These are phyloP conservation scores for Tillandsia fasciculata DNA, from an alignment of 176 grass and related monocot genomes.

Conservation along the genomic window DNA sequence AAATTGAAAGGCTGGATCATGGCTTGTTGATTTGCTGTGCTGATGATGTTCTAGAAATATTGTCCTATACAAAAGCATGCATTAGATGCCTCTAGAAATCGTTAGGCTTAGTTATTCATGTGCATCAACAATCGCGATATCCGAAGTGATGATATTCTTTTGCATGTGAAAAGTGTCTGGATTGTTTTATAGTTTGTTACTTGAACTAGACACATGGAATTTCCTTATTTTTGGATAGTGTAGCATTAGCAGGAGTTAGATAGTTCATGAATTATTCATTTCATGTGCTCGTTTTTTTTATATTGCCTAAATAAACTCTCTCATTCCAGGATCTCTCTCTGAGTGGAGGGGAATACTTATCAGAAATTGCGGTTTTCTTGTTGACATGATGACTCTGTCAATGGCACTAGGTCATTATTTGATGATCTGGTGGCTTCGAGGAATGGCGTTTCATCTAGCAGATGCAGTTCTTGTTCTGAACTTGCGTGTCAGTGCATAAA, in stretches of 20 bases:
- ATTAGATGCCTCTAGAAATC: too few relatives aligned
- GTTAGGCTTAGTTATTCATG: too few relatives aligned
- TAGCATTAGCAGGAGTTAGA: neutral
- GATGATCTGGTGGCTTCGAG: slow-evolving; percentile 89
- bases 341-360: slow-evolving; percentile 76
- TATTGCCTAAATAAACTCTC: slow-evolving; percentile 7
- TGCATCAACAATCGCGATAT: too few relatives aligned
- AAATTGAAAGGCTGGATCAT: neutral
- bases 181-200: too few relatives aligned
- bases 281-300: neutral
- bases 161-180: too few relatives aligned
- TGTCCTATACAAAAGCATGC: neutral
- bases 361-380: slow-evolving; percentile 79
- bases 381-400: slow-evolving; percentile 62
- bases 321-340: slow-evolving; percentile 69
- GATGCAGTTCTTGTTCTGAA: slow-evolving; percentile 88
- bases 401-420: slow-evolving; percentile 87
- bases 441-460: slow-evolving; percentile 89
- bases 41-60: neutral
- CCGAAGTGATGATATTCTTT: too few relatives aligned
- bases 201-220: too few relatives aligned
- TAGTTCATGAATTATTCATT: neutral
- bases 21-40: neutral
- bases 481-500: slow-evolving; percentile 61
- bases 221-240: neutral